phyloP scores from a whole-genome alignment of 1,284 basidiomycete species.

The Sporisorium sorghi region DNA sequence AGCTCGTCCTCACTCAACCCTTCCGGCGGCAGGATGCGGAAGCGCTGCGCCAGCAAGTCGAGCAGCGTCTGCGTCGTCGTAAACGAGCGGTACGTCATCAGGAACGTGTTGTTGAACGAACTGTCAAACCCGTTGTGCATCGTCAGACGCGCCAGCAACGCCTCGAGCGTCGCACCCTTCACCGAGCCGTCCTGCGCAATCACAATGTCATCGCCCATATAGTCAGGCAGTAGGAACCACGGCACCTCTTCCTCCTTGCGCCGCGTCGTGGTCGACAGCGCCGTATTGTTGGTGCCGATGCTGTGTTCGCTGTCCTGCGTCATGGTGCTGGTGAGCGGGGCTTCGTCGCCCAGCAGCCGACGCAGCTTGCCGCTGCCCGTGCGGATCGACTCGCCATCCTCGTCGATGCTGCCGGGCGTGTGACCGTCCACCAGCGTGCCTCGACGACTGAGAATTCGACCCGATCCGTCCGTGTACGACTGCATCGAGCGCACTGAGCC shows the following conservation, averaged over 20 bases:
- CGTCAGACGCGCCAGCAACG: conserved; percentile 88
- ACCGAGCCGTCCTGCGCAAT: conserved; percentile 79
- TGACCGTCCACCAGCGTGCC: conserved; percentile 43
- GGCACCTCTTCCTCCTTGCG: conserved; percentile 73
- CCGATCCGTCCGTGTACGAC: conserved; percentile 21
- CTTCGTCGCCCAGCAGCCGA: conserved; percentile 81
- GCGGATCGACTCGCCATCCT: conserved; percentile 35
- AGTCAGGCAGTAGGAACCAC: conserved; percentile 83
- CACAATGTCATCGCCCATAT: conserved; percentile 81
- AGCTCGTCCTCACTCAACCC: conserved; percentile 77
- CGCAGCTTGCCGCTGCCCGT: conserved; percentile 64
- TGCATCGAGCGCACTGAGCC: conserved; percentile 43
- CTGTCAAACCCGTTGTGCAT: conserved; percentile 78
- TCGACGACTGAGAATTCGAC: conserved; percentile 37
- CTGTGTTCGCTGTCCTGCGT: conserved; percentile 49
- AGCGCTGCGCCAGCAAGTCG: conserved; percentile 85
- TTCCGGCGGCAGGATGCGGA: conserved; percentile 81
- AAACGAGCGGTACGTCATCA: conserved; percentile 97
- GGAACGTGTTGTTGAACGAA: conserved; percentile 88
- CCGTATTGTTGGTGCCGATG: conserved; percentile 15
- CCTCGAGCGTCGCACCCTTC: conserved; percentile 85
- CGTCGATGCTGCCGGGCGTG: conserved; percentile 35
- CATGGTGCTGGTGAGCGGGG: conserved; percentile 24
- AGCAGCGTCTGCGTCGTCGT: conserved; percentile 86
- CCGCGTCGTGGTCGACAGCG: conserved; percentile 20